These are phyloP conservation scores for Scedosporium aurantiacum DNA, from an alignment of 2,329 filamentous ascomycete species.

Conservation along the genomic window DNA sequence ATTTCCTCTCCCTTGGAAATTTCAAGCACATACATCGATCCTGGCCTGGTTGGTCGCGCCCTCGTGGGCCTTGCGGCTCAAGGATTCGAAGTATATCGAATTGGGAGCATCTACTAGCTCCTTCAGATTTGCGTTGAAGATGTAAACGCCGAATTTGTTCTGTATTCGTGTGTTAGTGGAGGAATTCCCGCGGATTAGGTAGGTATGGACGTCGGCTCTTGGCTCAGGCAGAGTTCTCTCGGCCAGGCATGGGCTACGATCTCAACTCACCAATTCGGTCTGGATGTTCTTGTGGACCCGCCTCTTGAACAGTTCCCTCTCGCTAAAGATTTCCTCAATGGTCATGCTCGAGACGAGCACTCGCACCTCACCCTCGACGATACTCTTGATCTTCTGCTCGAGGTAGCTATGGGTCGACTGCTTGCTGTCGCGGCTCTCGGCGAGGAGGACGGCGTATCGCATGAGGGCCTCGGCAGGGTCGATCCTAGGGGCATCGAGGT, in stretches of 20 bases:
- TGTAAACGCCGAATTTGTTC: constrained; percentile 67
- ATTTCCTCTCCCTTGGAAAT: background rate
- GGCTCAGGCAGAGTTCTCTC: no score
- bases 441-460: constrained; percentile 74
- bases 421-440: constrained; percentile 50
- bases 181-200: background rate
- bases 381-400: constrained; percentile 77
- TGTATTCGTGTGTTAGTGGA: background rate
- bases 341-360: constrained; percentile 79
- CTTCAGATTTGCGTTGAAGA: constrained; percentile 67
- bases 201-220: no score
- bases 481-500: constrained; percentile 22
- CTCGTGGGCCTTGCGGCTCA: constrained; percentile 75
- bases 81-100: constrained; percentile 72
- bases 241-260: no score
- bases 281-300: constrained; percentile 68
- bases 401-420: constrained; percentile 46
- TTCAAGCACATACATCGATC: background rate
- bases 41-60: constrained; percentile 70
- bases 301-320: constrained; percentile 65
- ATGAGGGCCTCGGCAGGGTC: constrained; percentile 53
- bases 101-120: constrained; percentile 75
- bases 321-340: constrained; percentile 84
- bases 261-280: constrained; percentile 44
- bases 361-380: constrained; percentile 80